Evolutionary conservation across 805 yeast genomes (phyloP).

Genomic region (Peterozyma xylosa): DNA sequence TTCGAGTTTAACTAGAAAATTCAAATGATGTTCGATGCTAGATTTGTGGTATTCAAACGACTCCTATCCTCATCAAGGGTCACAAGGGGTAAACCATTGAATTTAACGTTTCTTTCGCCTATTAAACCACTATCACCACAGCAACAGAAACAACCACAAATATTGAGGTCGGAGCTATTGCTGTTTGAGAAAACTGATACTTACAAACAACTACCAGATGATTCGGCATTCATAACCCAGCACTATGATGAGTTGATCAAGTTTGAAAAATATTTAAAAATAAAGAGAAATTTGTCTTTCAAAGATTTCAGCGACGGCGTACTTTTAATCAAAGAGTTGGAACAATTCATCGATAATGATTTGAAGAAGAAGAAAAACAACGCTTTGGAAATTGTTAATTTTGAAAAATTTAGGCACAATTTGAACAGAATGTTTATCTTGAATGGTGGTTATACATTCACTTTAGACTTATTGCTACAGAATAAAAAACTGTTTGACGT

Average conservation of each 20-base stretch:
- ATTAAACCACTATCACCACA: too few relatives aligned
- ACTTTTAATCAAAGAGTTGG: slow-evolving; percentile 29
- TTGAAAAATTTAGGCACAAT: slow-evolving; percentile 29
- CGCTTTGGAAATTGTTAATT: slow-evolving; percentile 8
- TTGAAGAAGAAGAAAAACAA: background rate
- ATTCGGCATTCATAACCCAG: slow-evolving; percentile 42
- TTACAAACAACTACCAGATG: slow-evolving; percentile 45
- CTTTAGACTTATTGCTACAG: slow-evolving; percentile 48
- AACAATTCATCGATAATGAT: slow-evolving; percentile 24
- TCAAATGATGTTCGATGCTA: too few relatives aligned
- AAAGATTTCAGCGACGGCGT: slow-evolving; percentile 30
- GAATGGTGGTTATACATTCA: slow-evolving; percentile 53
- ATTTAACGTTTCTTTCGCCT: too few relatives aligned
- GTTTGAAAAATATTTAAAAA: slow-evolving; percentile 22
- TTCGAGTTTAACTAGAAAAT: too few relatives aligned
- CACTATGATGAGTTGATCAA: slow-evolving; percentile 33
- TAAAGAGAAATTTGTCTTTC: slow-evolving; percentile 20
- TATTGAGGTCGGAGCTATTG: too few relatives aligned
- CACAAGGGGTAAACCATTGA: too few relatives aligned
- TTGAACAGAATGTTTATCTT: slow-evolving; percentile 34
- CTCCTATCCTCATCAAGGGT: too few relatives aligned
- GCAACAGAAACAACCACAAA: too few relatives aligned
- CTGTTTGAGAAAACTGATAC: background rate
- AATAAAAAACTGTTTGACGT: slow-evolving; percentile 39
- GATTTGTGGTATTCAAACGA: too few relatives aligned